These are phyloP conservation scores for Colletotrichum costaricense DNA, from an alignment of 2,329 filamentous ascomycete genomes.

Conservation along the genomic window DNA sequence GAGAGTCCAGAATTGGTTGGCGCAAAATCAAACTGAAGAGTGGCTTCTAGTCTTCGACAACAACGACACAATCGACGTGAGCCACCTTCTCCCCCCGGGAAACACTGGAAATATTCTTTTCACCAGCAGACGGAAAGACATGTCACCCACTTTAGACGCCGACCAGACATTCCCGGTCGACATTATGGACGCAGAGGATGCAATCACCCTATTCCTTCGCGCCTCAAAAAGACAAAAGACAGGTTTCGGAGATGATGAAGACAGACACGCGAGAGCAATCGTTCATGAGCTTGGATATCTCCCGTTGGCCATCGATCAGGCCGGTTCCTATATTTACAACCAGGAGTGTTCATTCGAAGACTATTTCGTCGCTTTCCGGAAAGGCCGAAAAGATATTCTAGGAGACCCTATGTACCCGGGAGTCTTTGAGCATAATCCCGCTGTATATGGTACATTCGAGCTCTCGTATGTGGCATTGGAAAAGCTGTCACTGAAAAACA, in stretches of 20 bases:
- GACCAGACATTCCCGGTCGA: not conserved
- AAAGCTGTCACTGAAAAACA: not conserved
- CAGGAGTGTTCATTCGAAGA: conserved; percentile 21
- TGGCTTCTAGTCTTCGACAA: conserved; percentile 49
- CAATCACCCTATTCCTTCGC: not conserved
- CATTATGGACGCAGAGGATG: not conserved
- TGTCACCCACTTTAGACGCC: not conserved
- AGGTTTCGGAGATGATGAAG: not conserved
- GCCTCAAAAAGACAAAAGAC: not conserved
- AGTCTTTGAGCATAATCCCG: conserved; percentile 24
- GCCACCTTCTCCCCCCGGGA: conserved; percentile 33
- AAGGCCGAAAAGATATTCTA: conserved; percentile 27
- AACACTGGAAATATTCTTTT: conserved; percentile 43
- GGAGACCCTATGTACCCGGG: conserved; percentile 26
- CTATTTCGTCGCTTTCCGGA: conserved; percentile 32
- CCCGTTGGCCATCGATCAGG: conserved; percentile 44
- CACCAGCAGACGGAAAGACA: conserved; percentile 38
- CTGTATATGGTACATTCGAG: conserved; percentile 42
- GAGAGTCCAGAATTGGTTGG: conserved; percentile 37
- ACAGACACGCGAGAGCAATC: conserved; percentile 27
- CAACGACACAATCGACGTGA: conserved; percentile 35
- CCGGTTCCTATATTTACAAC: conserved; percentile 36
- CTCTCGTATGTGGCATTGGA: conserved; percentile 39
- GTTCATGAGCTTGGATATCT: conserved; percentile 39
- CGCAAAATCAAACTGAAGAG: conserved; percentile 29